Percentiles rank a stretch among this genome's conserved stretches.
phyloP scores from a whole-genome alignment of 2,329 filamentous ascomycete species.

The Curvularia spicifera region DNA sequence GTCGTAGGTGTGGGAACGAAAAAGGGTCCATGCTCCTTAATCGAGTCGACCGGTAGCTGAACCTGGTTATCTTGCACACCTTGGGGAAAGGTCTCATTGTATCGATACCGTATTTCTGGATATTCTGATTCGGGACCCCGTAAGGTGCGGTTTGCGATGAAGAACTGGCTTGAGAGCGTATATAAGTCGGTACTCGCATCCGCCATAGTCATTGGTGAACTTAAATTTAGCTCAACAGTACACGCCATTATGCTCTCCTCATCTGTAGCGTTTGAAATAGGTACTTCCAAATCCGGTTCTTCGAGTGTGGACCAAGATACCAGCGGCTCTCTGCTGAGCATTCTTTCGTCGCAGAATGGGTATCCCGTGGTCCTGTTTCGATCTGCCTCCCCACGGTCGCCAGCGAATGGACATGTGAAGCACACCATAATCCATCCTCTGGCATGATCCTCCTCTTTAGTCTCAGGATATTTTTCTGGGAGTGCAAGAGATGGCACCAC shows the following conservation, averaged over 20 bases:
- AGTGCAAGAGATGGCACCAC: neutral
- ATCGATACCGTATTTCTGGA: neutral
- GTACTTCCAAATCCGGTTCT: neutral
- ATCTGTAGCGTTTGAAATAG: neutral
- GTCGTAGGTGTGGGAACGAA: neutral
- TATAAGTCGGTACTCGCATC: neutral
- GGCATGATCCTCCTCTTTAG: neutral
- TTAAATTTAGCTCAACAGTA: neutral
- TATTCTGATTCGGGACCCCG: neutral
- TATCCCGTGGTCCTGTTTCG: neutral
- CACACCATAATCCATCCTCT: neutral
- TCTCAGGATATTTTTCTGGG: neutral
- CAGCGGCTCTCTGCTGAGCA: neutral
- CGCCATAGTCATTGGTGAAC: neutral
- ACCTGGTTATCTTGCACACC: neutral
- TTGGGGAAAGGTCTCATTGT: neutral
- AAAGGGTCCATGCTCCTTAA: no score
- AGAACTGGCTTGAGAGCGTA: neutral
- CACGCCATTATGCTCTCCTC: constrained; percentile 5
- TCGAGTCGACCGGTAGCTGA: neutral
- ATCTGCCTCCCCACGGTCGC: neutral
- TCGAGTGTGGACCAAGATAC: neutral
- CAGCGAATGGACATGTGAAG: neutral
- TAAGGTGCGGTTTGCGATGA: neutral
- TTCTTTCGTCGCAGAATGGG: constrained; percentile 1